Base-by-base conservation (phyloP, 306 rosid species). In the Elaeagnus macrophylla region DNA sequence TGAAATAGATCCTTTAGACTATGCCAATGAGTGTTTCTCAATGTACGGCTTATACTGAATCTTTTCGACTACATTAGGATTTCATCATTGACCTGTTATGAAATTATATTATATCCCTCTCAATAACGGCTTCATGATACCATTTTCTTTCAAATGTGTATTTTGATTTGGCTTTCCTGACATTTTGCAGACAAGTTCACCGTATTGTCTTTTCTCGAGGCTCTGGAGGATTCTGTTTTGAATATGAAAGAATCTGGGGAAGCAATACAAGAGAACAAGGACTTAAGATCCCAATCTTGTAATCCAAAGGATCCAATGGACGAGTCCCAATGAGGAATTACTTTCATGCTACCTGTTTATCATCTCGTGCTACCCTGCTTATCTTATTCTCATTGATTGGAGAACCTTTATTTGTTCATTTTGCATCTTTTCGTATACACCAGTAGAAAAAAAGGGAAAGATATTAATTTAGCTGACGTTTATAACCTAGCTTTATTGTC, bases 171-270 rank as follows among this genome's bases (percentile, higher is more conserved):
- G 32, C 32, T 25, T 2, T 25, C 32, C 32, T 25, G 32, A 25
- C 4, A 25, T 25, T 47, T 69, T 70, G 73, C 95, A 86, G 95
- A 86, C 61, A 90, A 86, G 66, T 83, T 83, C 64, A 86, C 97
- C 2, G 97, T 86, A 48, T 61, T 86, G 78, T 90, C 97, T 6
- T 90, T 90, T 66, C 94, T 90, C 8, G 95, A 90, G 79, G 97
- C 94, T 37, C 94, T 90, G 5, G 95, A 90, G 68, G 97, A 90
- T 78, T 75, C 97, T 15, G 94, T 90, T 67, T 60, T 84, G 1
- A 69, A 57, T 44, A 61, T 68, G 25, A 7, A 64, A 37, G 81
- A 54, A 49, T 35, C 84, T 0, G 86, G 71, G 63, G 86, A 71
- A 58, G 45, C 75, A 13, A 81, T 75, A 74, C 88, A 79, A 71